Evolutionary conservation across 345 rosid genomes (phyloP), one percentile per base, ranked within the genome.

Genomic region (Durio zibethinus): DNA sequence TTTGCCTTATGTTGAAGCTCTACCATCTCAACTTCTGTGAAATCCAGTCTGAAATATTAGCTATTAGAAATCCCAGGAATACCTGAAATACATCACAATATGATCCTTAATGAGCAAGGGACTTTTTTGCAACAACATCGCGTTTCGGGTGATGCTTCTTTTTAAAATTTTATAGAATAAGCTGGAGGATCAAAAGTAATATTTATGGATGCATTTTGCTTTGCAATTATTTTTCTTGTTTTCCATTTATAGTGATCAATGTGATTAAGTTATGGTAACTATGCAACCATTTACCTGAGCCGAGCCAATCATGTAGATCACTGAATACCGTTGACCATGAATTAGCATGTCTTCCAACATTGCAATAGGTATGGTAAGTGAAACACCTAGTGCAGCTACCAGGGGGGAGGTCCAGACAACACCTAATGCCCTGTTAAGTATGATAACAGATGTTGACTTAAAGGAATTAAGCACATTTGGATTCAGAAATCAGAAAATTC

Each of bases 321-420:
- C 35, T 7, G 87, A 83, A 80, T 80, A 86, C 5, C 48, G 84
- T 25, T 77, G 89, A 14, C 76, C 76, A 18, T 82, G 89, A 42
- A 86, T 67, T 8, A 80, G 40, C 73, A 83, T 75, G 74, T 86
- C 91, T 69, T 83, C 89, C 70, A 88, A 11, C 91, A 85, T 80
- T 45, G 89, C 91, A 0, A 86, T 16, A 0, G 89, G 89, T 33
- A 88, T 83, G 42, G 84, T 81, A 10, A 86, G 88, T 8, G 88
- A 88, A 23, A 53, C 67, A 0, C 86, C 91, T 1, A 88, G 75
- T 31, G 91, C 80, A 1, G 91, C 88, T 62, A 84, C 84, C 12
- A 86, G 71, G 1, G 89, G 87, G 7, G 80, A 78, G 14, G 89
- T 88, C 91, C 87, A 86, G 3, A 86, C 88, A 47, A 84, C 83